Conservation (phyloP, 768 basidiomycete species). For the Fistulinella prunicolor region DNA sequence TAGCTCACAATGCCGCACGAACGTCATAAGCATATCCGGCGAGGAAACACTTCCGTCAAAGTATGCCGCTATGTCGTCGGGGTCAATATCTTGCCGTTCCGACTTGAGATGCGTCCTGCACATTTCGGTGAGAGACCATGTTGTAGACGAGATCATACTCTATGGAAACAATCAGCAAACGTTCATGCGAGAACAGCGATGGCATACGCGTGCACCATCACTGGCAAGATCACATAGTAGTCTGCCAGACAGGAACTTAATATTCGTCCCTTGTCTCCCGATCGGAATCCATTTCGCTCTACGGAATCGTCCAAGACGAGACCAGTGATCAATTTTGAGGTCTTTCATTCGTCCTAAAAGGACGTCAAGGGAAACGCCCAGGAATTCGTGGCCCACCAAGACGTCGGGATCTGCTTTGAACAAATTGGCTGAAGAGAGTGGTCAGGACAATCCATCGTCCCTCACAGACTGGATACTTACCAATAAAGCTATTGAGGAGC, state of each 20-base stretch:
- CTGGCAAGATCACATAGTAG: slow-evolving; percentile 91
- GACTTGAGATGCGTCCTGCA: slow-evolving; percentile 83
- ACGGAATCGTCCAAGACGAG: slow-evolving; percentile 86
- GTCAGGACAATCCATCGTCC: background rate
- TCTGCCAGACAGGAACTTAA: slow-evolving; percentile 80
- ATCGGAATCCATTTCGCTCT: slow-evolving; percentile 79
- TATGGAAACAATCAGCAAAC: slow-evolving; percentile 28
- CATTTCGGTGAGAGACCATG: slow-evolving; percentile 99
- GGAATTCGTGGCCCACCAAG: slow-evolving; percentile 91
- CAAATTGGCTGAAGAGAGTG: slow-evolving; percentile 52
- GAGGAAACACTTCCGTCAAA: slow-evolving; percentile 79
- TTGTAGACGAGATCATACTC: slow-evolving; percentile 97
- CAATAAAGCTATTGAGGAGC: slow-evolving; percentile 77
- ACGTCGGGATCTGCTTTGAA: slow-evolving; percentile 92
- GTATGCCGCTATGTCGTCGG: slow-evolving; percentile 89
- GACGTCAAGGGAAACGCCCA: slow-evolving; percentile 86
- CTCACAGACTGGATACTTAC: slow-evolving; percentile 38
- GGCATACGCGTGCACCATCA: slow-evolving; percentile 84
- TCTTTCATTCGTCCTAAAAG: slow-evolving; percentile 89
- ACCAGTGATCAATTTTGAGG: slow-evolving; percentile 91
- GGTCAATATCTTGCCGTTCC: slow-evolving; percentile 90
- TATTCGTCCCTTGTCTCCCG: slow-evolving; percentile 79
- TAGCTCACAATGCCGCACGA: slow-evolving; percentile 90
- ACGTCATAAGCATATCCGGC: slow-evolving; percentile 78
- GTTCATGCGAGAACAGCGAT: background rate